Conservation (phyloP, 192 early-diverging fungal species). For the Entrophospora sp. region DNA sequence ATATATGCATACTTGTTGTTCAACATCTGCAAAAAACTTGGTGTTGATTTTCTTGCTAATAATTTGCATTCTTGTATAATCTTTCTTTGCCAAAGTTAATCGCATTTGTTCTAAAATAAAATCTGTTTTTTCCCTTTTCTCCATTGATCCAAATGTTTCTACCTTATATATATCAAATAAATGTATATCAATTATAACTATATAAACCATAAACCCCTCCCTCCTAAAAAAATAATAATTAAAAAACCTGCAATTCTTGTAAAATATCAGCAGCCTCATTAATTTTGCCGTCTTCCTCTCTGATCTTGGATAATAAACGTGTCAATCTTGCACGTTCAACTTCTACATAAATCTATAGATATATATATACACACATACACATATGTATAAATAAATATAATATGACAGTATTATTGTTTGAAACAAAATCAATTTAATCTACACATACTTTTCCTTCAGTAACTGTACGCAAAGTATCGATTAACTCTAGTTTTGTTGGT, state of each 20-base stretch:
- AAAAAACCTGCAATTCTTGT: slow-evolving; percentile 80
- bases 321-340: slow-evolving; percentile 95
- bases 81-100: slow-evolving; percentile 83
- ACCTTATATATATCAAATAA: slow-evolving; percentile 47
- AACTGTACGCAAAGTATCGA: slow-evolving; percentile 86
- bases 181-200: background rate
- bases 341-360: slow-evolving; percentile 88
- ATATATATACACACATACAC: too few species aligned
- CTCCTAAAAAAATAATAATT: background rate
- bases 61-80: slow-evolving; percentile 86
- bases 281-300: slow-evolving; percentile 84
- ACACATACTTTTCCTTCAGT: slow-evolving; percentile 87
- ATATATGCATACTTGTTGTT: slow-evolving; percentile 51
- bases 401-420: too few species aligned
- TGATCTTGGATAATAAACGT: slow-evolving; percentile 77
- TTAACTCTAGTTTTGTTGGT: slow-evolving; percentile 80
- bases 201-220: background rate
- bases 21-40: slow-evolving; percentile 82
- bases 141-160: slow-evolving; percentile 99
- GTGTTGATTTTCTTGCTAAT: slow-evolving; percentile 93
- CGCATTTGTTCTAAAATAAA: slow-evolving; percentile 99
- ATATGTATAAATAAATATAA: too few species aligned
- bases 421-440: background rate
- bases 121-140: slow-evolving; percentile 96
- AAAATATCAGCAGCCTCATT: slow-evolving; percentile 88